phyloP scores from a whole-genome alignment of 179 eudicot genomes.

The Pouteria campechiana region DNA sequence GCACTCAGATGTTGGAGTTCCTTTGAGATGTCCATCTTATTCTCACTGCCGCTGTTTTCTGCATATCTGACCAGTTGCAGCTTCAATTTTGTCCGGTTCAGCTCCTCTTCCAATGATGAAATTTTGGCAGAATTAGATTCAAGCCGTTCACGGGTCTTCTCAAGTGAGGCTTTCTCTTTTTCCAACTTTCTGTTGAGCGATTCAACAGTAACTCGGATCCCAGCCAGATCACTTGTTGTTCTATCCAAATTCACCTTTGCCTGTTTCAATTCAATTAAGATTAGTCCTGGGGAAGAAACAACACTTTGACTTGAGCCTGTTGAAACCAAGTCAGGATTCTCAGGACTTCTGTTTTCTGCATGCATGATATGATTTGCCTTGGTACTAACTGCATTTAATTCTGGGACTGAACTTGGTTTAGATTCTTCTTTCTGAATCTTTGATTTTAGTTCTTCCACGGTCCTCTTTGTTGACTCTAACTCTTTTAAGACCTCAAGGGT shows the following conservation, averaged over 20 bases:
- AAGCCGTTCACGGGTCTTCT: conserved; percentile 74
- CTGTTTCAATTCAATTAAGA: conserved; percentile 67
- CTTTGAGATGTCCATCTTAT: conserved; percentile 22
- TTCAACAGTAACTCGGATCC: conserved; percentile 72
- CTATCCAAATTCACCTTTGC: conserved; percentile 79
- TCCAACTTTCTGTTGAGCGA: conserved; percentile 62
- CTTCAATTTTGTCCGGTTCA: conserved; percentile 33
- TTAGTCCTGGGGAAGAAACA: conserved; percentile 50
- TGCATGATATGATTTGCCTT: conserved; percentile 5
- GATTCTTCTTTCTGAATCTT: conserved; percentile 58
- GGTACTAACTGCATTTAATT: conserved; percentile 2
- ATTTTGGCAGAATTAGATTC: conserved; percentile 45
- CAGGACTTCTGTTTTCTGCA: conserved; percentile 35
- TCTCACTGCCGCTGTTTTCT: conserved; percentile 11
- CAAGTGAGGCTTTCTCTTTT: conserved; percentile 56
- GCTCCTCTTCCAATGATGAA: conserved; percentile 59
- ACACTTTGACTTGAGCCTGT: conserved; percentile 16
- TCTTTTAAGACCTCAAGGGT: conserved; percentile 78
- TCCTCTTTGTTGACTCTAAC: conserved; percentile 62
- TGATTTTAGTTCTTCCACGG: conserved; percentile 62
- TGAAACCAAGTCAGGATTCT: conserved; percentile 10
- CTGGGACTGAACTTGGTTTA: conserved; percentile 16
- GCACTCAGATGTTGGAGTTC: conserved; percentile 60
- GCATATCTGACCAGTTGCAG: conserved; percentile 22
- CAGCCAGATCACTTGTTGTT: conserved; percentile 73